These are phyloP conservation scores for Russula virescens DNA, from an alignment of 768 basidiomycete species.

Conservation along the genomic window DNA sequence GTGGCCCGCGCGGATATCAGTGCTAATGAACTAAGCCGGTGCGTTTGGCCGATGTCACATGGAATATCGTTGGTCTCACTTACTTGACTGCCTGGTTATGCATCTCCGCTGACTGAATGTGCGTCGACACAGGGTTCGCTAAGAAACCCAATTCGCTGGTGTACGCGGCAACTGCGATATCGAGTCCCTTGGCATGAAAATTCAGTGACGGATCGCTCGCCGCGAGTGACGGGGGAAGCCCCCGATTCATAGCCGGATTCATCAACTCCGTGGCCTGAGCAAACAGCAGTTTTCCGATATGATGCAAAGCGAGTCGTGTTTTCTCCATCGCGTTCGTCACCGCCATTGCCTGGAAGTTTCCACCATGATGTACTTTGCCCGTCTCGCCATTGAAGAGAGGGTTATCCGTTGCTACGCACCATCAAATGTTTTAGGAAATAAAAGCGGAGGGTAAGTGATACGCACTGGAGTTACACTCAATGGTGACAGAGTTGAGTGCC, in stretches of 20 bases:
- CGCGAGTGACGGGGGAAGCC: slow-evolving; percentile 73
- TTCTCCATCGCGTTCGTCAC: slow-evolving; percentile 87
- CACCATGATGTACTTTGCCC: slow-evolving; percentile 68
- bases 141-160: slow-evolving; percentile 78
- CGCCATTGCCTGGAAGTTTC: slow-evolving; percentile 89
- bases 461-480: slow-evolving; percentile 80
- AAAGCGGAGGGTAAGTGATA: slow-evolving; percentile 5
- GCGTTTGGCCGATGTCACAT: slow-evolving; percentile 10
- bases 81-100: slow-evolving; percentile 90
- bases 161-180: slow-evolving; percentile 80
- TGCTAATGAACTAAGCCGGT: slow-evolving; percentile 59
- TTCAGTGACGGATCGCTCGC: slow-evolving; percentile 76
- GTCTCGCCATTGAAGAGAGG: slow-evolving; percentile 69
- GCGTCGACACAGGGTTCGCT: slow-evolving; percentile 84
- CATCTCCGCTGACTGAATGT: slow-evolving; percentile 86
- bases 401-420: slow-evolving; percentile 69
- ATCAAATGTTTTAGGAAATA: neutral
- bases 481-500: slow-evolving; percentile 56
- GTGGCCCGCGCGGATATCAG: slow-evolving; percentile 80
- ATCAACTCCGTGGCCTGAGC: slow-evolving; percentile 61
- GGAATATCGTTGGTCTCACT: slow-evolving; percentile 27
- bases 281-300: slow-evolving; percentile 47
- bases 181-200: slow-evolving; percentile 79
- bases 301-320: slow-evolving; percentile 56
- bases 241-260: slow-evolving; percentile 80